Evolutionary conservation across 805 yeast species (phyloP).

Genomic region (Kodamaea jinghongensis): DNA sequence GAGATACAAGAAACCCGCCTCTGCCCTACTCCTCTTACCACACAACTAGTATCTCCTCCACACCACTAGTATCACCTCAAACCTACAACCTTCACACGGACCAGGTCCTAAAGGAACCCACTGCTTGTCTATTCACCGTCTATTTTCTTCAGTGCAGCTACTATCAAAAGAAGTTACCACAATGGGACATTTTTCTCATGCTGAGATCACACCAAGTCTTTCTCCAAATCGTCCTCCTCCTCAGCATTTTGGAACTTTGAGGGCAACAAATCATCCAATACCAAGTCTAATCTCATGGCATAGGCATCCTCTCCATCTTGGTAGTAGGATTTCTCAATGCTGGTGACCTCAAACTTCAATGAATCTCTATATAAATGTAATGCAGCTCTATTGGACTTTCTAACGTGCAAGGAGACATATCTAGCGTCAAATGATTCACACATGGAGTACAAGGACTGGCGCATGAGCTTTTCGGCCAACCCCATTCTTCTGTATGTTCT

Average conservation of each 20-base stretch:
- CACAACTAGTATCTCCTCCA: too few species aligned
- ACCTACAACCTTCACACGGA: too few species aligned
- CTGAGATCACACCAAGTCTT: constrained; percentile 34
- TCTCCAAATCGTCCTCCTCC: constrained; percentile 53
- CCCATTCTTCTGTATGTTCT: constrained; percentile 95
- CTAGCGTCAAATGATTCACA: constrained; percentile 78
- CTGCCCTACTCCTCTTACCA: too few species aligned
- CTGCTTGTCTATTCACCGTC: too few species aligned
- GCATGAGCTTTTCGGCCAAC: constrained; percentile 86
- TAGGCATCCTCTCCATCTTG: constrained; percentile 98
- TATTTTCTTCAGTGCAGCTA: too few species aligned
- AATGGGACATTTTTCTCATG: too few species aligned
- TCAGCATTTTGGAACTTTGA: constrained; percentile 48
- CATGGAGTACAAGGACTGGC: constrained; percentile 75
- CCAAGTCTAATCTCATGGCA: constrained; percentile 77
- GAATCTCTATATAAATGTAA: constrained; percentile 87
- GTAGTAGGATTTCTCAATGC: constrained; percentile 84
- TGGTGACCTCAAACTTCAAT: constrained; percentile 73
- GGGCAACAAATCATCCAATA: constrained; percentile 60
- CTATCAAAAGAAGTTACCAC: too few species aligned
- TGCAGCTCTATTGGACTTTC: constrained; percentile 93
- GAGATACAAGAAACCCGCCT: too few species aligned
- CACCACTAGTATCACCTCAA: too few species aligned
- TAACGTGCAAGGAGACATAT: constrained; percentile 87
- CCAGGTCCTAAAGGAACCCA: too few species aligned